Percentiles rank a stretch among this genome's conserved stretches.
These are phyloP conservation scores for Wickerhamomyces ciferrii DNA, from an alignment of 805 yeast genomes.

Conservation along the genomic window DNA sequence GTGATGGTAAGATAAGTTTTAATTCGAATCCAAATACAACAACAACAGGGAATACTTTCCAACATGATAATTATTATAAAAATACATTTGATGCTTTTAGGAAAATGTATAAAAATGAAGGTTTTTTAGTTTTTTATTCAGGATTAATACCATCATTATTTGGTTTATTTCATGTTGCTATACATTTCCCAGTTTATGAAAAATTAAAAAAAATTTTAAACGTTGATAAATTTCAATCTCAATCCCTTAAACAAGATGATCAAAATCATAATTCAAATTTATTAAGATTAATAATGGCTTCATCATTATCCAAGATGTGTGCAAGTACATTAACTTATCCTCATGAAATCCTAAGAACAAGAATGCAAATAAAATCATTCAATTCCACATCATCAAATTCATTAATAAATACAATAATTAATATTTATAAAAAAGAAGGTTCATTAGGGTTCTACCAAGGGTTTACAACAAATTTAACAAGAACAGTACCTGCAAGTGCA, in stretches of 20 bases:
- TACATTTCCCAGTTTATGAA: constrained; percentile 94
- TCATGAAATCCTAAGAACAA: constrained; percentile 88
- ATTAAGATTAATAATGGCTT: constrained; percentile 52
- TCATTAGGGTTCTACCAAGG: constrained; percentile 85
- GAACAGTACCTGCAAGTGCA: constrained; percentile 94
- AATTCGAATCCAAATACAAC: not conserved
- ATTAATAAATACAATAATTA: constrained; percentile 17
- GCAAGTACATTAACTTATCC: constrained; percentile 92
- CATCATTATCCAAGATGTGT: constrained; percentile 77
- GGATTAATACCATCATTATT: constrained; percentile 88
- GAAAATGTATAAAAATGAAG: constrained; percentile 77
- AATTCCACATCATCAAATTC: constrained; percentile 10
- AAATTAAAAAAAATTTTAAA: constrained; percentile 54
- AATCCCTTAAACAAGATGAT: not conserved
- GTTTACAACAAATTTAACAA: constrained; percentile 72
- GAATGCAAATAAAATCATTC: constrained; percentile 62
- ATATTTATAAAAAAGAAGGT: constrained; percentile 58
- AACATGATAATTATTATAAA: constrained; percentile 38
- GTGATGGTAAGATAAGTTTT: constrained; percentile 10
- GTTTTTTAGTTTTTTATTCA: constrained; percentile 74
- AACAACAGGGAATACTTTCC: constrained; percentile 3
- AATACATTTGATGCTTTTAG: constrained; percentile 82
- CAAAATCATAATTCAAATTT: constrained; percentile 21
- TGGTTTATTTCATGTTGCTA: constrained; percentile 90
- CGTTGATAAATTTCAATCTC: constrained; percentile 15